These are phyloP conservation scores for Achaetomium macrosporum DNA, from an alignment of 2,329 filamentous ascomycete genomes.

Conservation along the genomic window DNA sequence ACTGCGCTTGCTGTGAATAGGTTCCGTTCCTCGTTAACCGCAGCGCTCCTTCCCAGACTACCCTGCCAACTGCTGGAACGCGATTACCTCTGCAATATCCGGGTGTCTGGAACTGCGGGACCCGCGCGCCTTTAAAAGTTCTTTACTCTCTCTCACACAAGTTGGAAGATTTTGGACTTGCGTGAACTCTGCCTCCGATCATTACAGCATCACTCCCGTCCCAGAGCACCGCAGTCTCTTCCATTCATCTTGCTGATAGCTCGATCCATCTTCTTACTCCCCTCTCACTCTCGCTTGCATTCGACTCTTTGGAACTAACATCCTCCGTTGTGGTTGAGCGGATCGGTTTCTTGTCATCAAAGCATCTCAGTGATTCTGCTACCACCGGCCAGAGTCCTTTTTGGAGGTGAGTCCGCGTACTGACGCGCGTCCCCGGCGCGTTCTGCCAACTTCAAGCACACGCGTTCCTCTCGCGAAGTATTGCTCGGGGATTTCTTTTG, in stretches of 20 bases:
- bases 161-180: conserved; percentile 10
- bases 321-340: conserved; percentile 33
- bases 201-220: conserved; percentile 41
- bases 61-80: background rate
- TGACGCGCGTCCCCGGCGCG: background rate
- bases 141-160: conserved; percentile 4
- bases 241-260: conserved; percentile 53
- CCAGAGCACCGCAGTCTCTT: conserved; percentile 38
- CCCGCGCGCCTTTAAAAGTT: conserved; percentile 7
- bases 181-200: conserved; percentile 26
- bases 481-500: background rate
- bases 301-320: conserved; percentile 48
- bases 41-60: background rate
- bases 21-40: too few relatives aligned
- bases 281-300: conserved; percentile 51
- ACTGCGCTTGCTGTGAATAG: too few relatives aligned
- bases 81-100: background rate
- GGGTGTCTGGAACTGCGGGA: background rate
- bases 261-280: conserved; percentile 53
- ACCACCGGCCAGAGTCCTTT: conserved; percentile 8
- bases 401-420: conserved; percentile 22
- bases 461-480: background rate
- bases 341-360: conserved; percentile 25
- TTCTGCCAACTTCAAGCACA: background rate
- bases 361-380: conserved; percentile 13